Evolutionary conservation across 768 basidiomycete species (phyloP).

Genomic region (Mycena metata): DNA sequence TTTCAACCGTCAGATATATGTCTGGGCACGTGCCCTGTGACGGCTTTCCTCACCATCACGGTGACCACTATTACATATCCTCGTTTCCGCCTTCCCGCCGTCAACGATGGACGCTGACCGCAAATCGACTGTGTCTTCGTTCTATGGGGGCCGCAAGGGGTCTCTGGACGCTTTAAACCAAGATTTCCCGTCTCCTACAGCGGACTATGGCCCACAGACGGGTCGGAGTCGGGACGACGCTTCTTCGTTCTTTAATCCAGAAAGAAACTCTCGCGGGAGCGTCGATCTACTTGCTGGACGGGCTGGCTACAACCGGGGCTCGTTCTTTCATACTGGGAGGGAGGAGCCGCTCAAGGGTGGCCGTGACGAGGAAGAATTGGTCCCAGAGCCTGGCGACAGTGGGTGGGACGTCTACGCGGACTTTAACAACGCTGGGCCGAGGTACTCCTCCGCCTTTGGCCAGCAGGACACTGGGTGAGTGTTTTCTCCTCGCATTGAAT

Average conservation of each 20-base stretch:
- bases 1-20: no score
- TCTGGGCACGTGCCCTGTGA: constrained; percentile 22
- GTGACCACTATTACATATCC: constrained; percentile 8
- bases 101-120: constrained; percentile 79
- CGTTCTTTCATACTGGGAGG: constrained; percentile 77
- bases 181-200: constrained; percentile 58
- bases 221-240: constrained; percentile 72
- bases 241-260: constrained; percentile 76
- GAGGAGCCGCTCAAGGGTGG: constrained; percentile 85
- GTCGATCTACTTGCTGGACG: constrained; percentile 61
- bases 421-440: constrained; percentile 89
- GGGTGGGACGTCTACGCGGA: constrained; percentile 89
- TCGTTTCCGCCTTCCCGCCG: background rate
- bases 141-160: constrained; percentile 75
- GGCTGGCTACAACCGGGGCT: constrained; percentile 81
- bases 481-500: background rate
- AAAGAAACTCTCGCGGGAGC: constrained; percentile 49
- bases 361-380: constrained; percentile 76
- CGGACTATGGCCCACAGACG: constrained; percentile 40
- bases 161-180: constrained; percentile 74
- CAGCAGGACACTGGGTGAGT: constrained; percentile 62
- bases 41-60: constrained; percentile 4
- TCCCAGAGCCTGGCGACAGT: constrained; percentile 54
- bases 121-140: constrained; percentile 84
- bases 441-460: constrained; percentile 77